Conservation (phyloP, 108 stramenopile genomes). For the Cyclotella sp. region DNA sequence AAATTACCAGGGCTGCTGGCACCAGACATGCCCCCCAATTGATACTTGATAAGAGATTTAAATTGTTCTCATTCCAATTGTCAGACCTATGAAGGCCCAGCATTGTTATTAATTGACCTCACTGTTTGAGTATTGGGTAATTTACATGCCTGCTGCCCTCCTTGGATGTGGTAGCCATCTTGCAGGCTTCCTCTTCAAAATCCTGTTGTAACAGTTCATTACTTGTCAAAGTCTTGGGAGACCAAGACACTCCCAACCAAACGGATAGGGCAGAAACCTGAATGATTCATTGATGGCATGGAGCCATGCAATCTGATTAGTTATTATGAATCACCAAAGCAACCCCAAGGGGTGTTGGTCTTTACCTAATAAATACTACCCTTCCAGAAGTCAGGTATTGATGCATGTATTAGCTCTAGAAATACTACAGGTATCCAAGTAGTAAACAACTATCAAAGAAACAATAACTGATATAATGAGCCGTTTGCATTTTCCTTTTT, state of each 20-base stretch:
- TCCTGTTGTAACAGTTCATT: constrained; percentile 96
- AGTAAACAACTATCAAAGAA: constrained; percentile 98
- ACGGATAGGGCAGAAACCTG: constrained; percentile 98
- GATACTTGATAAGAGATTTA: constrained; percentile 96
- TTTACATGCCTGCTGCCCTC: constrained; percentile 99
- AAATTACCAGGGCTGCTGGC: too few species aligned
- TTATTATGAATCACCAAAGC: too few species aligned
- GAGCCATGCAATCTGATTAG: constrained; percentile 88
- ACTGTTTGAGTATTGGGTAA: constrained; percentile 98
- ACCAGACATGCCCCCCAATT: constrained; percentile 98
- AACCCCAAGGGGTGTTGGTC: constrained; percentile 91
- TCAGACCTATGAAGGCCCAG: constrained; percentile 91
- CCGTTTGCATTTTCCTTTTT: constrained; percentile 92
- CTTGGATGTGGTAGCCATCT: too few species aligned
- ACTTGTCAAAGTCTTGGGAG: too few species aligned
- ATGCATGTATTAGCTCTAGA: constrained; percentile 98
- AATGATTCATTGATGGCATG: constrained; percentile 88
- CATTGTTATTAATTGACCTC: constrained; percentile 98
- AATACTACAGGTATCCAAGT: constrained; percentile 99
- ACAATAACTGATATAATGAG: constrained; percentile 99
- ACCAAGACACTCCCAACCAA: constrained; percentile 97
- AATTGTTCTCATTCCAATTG: constrained; percentile 97
- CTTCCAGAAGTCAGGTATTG: constrained; percentile 83
- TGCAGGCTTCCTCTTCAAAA: constrained; percentile 99
- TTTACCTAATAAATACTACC: constrained; percentile 97